Evolutionary conservation across 2,329 filamentous ascomycete genomes (phyloP), one percentile per base, ranked within the genome.

Genomic region (Trichoderma endophyticum): DNA sequence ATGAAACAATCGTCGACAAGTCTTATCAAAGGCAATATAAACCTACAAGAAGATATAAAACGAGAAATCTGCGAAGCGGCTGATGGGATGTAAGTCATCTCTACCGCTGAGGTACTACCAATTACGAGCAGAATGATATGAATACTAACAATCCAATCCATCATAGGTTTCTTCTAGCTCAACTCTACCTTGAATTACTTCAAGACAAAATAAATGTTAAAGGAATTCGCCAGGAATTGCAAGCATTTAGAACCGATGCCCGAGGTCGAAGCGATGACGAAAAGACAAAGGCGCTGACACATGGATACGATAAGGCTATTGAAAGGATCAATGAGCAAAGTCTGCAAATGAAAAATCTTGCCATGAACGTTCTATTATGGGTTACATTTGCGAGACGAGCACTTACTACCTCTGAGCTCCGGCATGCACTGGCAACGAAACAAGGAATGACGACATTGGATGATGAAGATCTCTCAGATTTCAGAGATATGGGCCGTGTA

Each of bases 241-340:
- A 57, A 9, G 6, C 7, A 2, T 61, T 61, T 6, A 3, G n/a
- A 21, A 2, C 18, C n/a, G 30, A 61, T 24, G 9, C 32, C 6
- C 18, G 3, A 24, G 8, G 11, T 8, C 32, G n/a, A 18, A 14
- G n/a, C 39, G 32, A 36, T 6, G 6, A 59, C 2, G 28, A 59
- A 59, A 59, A n/a, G 28, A n/a, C 9, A n/a, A 32, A 34, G 6
- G 32, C 4, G 15, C 12, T 62, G 21, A 21, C 32, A 0, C n/a
- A 24, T 6, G 81, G 82, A 0, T 89, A 88, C 61, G 72, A 79
- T 0, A 73, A 82, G 0, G 81, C 82, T 0, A 83, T 87, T 76
- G 48, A 81, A 2, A 77, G 84, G 32, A 85, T 87, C 28, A 64
- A 81, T 21, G 70, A 75, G 1, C 84, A 87, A 62, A 9, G 74